Evolutionary conservation across 78 protist species (phyloP).

Genomic region (Dictyostelium capitatum): DNA sequence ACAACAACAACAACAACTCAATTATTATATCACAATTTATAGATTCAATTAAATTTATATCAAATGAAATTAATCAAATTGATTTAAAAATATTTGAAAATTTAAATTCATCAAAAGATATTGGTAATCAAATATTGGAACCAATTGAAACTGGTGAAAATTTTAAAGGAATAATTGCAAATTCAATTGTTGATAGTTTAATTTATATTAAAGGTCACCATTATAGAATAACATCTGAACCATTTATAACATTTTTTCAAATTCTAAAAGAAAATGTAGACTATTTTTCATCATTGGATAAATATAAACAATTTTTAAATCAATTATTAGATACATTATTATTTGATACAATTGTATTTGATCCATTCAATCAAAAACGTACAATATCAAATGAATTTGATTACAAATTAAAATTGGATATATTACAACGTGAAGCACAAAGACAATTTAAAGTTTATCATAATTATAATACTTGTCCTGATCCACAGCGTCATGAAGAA

Average conservation of each 20-base stretch:
- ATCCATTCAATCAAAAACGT: not conserved
- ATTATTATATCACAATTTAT: not conserved
- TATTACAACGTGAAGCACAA: constrained; percentile 42
- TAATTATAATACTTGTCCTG: constrained; percentile 29
- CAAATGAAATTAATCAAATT: constrained; percentile 1
- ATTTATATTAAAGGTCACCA: constrained; percentile 38
- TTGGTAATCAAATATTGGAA: not conserved
- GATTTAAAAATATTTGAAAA: constrained; percentile 1
- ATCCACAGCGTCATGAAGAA: constrained; percentile 27
- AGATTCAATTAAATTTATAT: constrained; percentile 31
- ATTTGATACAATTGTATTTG: not conserved
- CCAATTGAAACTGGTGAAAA: not conserved
- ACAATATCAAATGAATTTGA: not conserved
- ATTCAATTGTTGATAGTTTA: constrained; percentile 24
- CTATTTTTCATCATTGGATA: not conserved
- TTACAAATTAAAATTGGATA: constrained; percentile 14
- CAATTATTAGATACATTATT: not conserved
- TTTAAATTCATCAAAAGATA: constrained; percentile 3
- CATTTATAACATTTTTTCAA: constrained; percentile 12
- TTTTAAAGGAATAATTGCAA: not conserved
- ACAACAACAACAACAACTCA: not conserved
- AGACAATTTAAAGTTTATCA: constrained; percentile 67
- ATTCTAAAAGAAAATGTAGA: not conserved
- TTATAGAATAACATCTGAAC: constrained; percentile 22
- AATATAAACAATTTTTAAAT: constrained; percentile 1